Evolutionary conservation across 768 basidiomycete species (phyloP).

Genomic region (Exsudoporus frostii): DNA sequence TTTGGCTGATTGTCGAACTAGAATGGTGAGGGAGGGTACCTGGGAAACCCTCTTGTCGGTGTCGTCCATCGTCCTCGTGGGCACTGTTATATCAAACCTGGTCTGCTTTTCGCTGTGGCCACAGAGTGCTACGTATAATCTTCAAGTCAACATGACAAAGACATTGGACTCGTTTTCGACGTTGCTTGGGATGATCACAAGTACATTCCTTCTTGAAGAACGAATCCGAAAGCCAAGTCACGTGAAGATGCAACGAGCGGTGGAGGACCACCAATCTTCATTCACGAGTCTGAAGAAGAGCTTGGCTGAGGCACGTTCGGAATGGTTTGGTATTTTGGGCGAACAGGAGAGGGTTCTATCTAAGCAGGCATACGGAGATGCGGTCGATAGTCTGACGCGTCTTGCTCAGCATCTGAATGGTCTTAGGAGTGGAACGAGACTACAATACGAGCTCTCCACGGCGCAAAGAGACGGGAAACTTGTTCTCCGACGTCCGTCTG

Average conservation of each 20-base stretch:
- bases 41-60: slow-evolving; percentile 69
- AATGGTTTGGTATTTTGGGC: slow-evolving; percentile 50
- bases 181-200: slow-evolving; percentile 75
- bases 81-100: slow-evolving; percentile 74
- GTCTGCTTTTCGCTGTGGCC: slow-evolving; percentile 86
- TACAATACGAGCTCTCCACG: slow-evolving; percentile 80
- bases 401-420: slow-evolving; percentile 95
- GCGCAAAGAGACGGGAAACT: slow-evolving; percentile 50
- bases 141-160: slow-evolving; percentile 82
- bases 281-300: slow-evolving; percentile 89
- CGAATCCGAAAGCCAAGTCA: slow-evolving; percentile 53
- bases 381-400: slow-evolving; percentile 80
- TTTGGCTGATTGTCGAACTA: slow-evolving; percentile 27
- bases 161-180: slow-evolving; percentile 88
- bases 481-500: slow-evolving; percentile 25
- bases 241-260: slow-evolving; percentile 71
- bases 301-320: slow-evolving; percentile 82
- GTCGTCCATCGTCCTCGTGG: slow-evolving; percentile 72
- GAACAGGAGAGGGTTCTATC: slow-evolving; percentile 27
- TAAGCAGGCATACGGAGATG: slow-evolving; percentile 75
- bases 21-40: slow-evolving; percentile 89
- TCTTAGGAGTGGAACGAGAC: slow-evolving; percentile 73
- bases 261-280: slow-evolving; percentile 80
- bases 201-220: slow-evolving; percentile 81
- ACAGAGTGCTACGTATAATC: slow-evolving; percentile 75